These are phyloP conservation scores for Saccharomyces mikatae DNA, from an alignment of 805 yeast species.

Conservation along the genomic window DNA sequence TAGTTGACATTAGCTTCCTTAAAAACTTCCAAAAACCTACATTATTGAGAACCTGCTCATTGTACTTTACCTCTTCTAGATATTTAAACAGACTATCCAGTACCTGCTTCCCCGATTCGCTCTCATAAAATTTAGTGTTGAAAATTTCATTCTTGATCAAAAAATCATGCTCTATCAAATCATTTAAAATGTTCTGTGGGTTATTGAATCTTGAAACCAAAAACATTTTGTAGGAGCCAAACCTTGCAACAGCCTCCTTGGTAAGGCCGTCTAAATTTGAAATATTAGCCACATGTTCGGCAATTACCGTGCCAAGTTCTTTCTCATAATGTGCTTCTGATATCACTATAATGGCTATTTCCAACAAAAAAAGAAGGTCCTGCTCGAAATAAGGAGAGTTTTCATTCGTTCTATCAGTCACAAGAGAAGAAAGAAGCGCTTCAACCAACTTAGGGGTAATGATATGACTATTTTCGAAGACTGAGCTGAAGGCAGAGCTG, in stretches of 20 bases:
- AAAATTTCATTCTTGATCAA: slow-evolving; percentile 22
- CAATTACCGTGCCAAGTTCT: slow-evolving; percentile 14
- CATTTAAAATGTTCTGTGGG: slow-evolving; percentile 8
- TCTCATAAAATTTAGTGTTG: slow-evolving; percentile 24
- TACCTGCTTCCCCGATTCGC: slow-evolving; percentile 38
- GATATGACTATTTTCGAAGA: slow-evolving; percentile 39
- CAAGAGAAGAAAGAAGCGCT: slow-evolving; percentile 31
- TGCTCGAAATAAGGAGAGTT: slow-evolving; percentile 35
- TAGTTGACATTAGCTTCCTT: slow-evolving; percentile 38
- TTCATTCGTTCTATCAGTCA: slow-evolving; percentile 23
- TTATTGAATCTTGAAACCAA: slow-evolving; percentile 16
- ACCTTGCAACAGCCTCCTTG: slow-evolving; percentile 17
- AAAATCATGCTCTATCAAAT: slow-evolving; percentile 18
- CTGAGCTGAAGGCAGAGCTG: slow-evolving; percentile 48
- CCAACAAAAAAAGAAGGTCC: slow-evolving; percentile 41
- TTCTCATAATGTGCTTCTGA: slow-evolving; percentile 26
- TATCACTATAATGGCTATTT: slow-evolving; percentile 28
- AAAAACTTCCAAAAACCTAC: slow-evolving; percentile 46
- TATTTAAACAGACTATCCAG: slow-evolving; percentile 36
- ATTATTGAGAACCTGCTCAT: slow-evolving; percentile 38
- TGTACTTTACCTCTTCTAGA: slow-evolving; percentile 11
- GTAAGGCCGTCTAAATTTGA: slow-evolving; percentile 7
- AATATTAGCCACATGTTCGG: slow-evolving; percentile 8
- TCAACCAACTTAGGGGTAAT: slow-evolving; percentile 25
- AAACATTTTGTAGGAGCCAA: slow-evolving; percentile 32